Percentiles rank a stretch among this genome's conserved stretches.
Evolutionary conservation across 2,329 filamentous ascomycete species (phyloP).

Genomic region (Lachnellula suecica): DNA sequence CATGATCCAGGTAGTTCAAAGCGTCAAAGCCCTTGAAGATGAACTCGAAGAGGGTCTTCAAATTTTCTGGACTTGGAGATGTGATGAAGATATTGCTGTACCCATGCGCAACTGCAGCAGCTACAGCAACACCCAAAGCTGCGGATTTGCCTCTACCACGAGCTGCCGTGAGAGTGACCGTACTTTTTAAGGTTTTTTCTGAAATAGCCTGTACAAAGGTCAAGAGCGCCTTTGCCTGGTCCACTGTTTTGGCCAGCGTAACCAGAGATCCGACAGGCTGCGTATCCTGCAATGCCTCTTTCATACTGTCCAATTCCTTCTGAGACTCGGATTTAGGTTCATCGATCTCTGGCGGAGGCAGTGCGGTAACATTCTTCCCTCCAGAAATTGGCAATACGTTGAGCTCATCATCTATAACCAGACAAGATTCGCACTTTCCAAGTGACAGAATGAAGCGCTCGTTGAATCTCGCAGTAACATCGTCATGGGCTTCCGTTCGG

Average conservation of each 20-base stretch:
- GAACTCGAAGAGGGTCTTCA: constrained; percentile 98
- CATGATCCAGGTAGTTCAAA: constrained; percentile 88
- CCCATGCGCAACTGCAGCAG: constrained; percentile 89
- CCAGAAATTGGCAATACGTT: constrained; percentile 97
- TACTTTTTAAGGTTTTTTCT: constrained; percentile 92
- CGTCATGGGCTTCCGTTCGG: constrained; percentile 91
- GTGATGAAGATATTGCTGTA: constrained; percentile 99
- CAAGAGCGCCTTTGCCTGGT: constrained; percentile 94
- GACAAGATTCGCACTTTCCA: constrained; percentile 89
- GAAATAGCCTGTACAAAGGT: constrained; percentile 96
- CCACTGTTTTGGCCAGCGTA: constrained; percentile 82
- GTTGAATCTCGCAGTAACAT: constrained; percentile 95
- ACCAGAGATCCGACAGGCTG: constrained; percentile 85
- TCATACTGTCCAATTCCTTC: constrained; percentile 80
- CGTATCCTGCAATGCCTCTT: constrained; percentile 81
- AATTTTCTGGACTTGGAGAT: constrained; percentile 93
- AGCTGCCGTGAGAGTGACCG: constrained; percentile 88
- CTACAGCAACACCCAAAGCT: constrained; percentile 89
- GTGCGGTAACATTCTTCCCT: constrained; percentile 80
- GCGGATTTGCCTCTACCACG: constrained; percentile 97
- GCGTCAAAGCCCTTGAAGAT: constrained; percentile 98
- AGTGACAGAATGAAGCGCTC: constrained; percentile 95
- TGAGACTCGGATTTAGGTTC: constrained; percentile 70
- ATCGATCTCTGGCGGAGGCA: constrained; percentile 75
- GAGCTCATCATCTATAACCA: constrained; percentile 96